Evolutionary conservation across 225 moss, liverwort and hornwort genomes (phyloP).

Genomic region (Ulota crispa): DNA sequence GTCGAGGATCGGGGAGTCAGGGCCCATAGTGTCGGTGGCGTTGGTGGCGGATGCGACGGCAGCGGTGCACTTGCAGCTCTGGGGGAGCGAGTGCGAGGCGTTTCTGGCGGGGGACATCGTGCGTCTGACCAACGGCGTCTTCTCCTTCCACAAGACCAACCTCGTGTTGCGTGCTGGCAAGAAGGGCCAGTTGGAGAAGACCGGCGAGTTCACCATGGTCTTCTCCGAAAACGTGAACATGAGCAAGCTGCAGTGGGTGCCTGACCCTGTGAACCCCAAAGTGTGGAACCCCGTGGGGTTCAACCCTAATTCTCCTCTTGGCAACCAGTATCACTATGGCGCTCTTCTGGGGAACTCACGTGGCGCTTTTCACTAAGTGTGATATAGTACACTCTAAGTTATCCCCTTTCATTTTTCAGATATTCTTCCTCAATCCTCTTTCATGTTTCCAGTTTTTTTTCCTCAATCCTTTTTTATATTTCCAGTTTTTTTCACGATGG

Average conservation of each 20-base stretch:
- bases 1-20: conserved; percentile 58
- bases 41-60: conserved; percentile 84
- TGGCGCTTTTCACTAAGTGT: conserved; percentile 34
- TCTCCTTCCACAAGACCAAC: conserved; percentile 80
- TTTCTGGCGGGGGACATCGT: conserved; percentile 88
- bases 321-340: conserved; percentile 46
- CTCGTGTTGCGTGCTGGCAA: conserved; percentile 82
- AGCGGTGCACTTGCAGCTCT: conserved; percentile 84
- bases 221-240: conserved; percentile 45
- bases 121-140: conserved; percentile 71
- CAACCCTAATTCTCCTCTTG: conserved; percentile 16
- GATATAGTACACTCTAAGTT: too few relatives aligned
- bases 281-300: conserved; percentile 54
- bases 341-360: conserved; percentile 41
- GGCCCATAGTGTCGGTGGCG: conserved; percentile 66
- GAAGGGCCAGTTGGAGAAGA: conserved; percentile 84
- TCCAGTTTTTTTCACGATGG: too few relatives aligned
- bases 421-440: too few relatives aligned
- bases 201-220: conserved; percentile 83
- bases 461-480: too few relatives aligned
- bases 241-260: conserved; percentile 75
- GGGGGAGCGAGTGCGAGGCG: conserved; percentile 79
- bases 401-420: too few relatives aligned
- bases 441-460: too few relatives aligned
- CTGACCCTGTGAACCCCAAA: conserved; percentile 65